phyloP scores from a whole-genome alignment of 805 yeast species.

The Kregervanrija pseudodelftensis region DNA sequence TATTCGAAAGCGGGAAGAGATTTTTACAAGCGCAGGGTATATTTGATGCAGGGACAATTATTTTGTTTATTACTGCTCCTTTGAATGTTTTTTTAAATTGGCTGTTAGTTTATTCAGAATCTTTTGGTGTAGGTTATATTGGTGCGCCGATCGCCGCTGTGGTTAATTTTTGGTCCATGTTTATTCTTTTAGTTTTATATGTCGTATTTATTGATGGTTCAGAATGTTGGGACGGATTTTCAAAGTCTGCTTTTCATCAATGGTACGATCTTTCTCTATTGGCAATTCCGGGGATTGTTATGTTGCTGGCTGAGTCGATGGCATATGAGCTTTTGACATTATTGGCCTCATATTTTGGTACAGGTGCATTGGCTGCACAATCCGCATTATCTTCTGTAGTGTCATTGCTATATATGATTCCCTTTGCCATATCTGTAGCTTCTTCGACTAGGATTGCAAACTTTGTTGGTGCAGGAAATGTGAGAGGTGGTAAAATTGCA shows the following conservation, averaged over 20 bases:
- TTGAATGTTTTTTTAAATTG: conserved; percentile 61
- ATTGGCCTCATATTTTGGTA: conserved; percentile 45
- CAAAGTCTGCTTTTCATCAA: conserved; percentile 26
- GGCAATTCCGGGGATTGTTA: conserved; percentile 47
- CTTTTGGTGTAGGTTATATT: conserved; percentile 57
- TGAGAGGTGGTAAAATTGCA: conserved; percentile 29
- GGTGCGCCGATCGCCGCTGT: conserved; percentile 77
- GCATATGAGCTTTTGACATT: conserved; percentile 54
- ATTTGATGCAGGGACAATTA: conserved; percentile 72
- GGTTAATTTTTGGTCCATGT: conserved; percentile 66
- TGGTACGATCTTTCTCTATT: conserved; percentile 36
- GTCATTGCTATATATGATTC: conserved; percentile 45
- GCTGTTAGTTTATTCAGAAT: conserved; percentile 51
- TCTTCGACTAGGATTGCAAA: conserved; percentile 51
- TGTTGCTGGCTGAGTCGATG: conserved; percentile 50
- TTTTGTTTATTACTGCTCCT: conserved; percentile 63
- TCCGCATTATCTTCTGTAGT: conserved; percentile 47
- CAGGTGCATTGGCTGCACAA: conserved; percentile 49
- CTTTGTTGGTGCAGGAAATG: conserved; percentile 38
- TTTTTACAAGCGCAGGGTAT: conserved; percentile 73
- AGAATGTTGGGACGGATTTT: conserved; percentile 65
- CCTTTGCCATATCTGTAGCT: conserved; percentile 53
- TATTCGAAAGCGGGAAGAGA: conserved; percentile 66
- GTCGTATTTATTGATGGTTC: conserved; percentile 53
- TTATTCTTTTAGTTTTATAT: conserved; percentile 45